Conservation (phyloP, 2,329 filamentous ascomycete species). For the Ilyonectria robusta region DNA sequence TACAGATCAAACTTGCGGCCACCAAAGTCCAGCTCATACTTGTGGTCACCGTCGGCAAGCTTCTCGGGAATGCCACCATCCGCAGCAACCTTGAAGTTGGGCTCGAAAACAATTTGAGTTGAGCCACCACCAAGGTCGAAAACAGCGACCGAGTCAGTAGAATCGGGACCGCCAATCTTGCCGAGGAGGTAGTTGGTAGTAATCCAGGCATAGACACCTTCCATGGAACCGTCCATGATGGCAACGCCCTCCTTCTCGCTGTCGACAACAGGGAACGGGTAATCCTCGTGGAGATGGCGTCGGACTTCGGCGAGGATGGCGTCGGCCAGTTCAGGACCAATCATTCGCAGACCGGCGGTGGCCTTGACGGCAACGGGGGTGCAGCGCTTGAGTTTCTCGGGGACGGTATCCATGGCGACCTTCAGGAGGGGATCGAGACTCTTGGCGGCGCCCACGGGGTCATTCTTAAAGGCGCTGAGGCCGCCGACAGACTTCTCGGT, state of each 20-base stretch:
- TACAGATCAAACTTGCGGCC: slow-evolving; percentile 93
- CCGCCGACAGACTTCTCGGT: slow-evolving; percentile 88
- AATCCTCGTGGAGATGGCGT: slow-evolving; percentile 85
- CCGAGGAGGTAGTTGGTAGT: slow-evolving; percentile 98
- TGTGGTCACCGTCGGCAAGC: slow-evolving; percentile 92
- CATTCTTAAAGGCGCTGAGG: slow-evolving; percentile 87
- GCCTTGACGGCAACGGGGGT: slow-evolving; percentile 98
- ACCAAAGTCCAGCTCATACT: slow-evolving; percentile 92
- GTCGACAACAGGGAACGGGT: slow-evolving; percentile 94
- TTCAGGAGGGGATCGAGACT: slow-evolving; percentile 91
- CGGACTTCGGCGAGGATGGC: slow-evolving; percentile 91
- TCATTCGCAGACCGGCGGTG: slow-evolving; percentile 90
- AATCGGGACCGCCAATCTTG: slow-evolving; percentile 94
- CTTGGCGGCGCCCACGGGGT: slow-evolving; percentile 89
- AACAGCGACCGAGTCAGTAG: slow-evolving; percentile 90
- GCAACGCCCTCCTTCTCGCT: slow-evolving; percentile 88
- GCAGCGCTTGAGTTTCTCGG: slow-evolving; percentile 91
- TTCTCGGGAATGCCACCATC: slow-evolving; percentile 87
- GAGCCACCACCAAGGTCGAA: slow-evolving; percentile 98
- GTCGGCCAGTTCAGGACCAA: slow-evolving; percentile 84
- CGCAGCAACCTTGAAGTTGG: slow-evolving; percentile 83
- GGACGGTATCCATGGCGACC: slow-evolving; percentile 86
- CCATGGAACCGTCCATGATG: slow-evolving; percentile 97
- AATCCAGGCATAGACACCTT: slow-evolving; percentile 99
- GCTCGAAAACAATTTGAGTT: slow-evolving; percentile 98